Evolutionary conservation across 1,284 basidiomycete genomes (phyloP).

Genomic region (Puccinia hordei): DNA sequence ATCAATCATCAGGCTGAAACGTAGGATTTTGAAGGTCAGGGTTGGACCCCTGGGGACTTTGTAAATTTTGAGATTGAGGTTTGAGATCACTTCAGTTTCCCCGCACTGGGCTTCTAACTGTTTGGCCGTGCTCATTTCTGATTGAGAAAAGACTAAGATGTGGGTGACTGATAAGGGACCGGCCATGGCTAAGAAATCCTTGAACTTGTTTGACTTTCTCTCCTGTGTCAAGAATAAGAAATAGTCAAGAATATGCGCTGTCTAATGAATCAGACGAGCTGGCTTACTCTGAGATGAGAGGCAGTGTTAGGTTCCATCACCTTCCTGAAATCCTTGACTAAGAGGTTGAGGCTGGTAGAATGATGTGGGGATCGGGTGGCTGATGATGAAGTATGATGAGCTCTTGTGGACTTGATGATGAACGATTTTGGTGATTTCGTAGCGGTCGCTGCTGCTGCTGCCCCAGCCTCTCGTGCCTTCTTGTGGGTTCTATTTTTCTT

Average conservation of each 20-base stretch:
- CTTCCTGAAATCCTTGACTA: slow-evolving; percentile 87
- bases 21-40: slow-evolving; percentile 85
- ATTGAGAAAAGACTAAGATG: slow-evolving; percentile 74
- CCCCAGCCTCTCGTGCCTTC: slow-evolving; percentile 23
- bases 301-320: slow-evolving; percentile 99
- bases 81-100: slow-evolving; percentile 79
- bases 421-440: slow-evolving; percentile 63
- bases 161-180: slow-evolving; percentile 90
- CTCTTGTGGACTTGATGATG: slow-evolving; percentile 71
- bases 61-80: slow-evolving; percentile 76
- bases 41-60: slow-evolving; percentile 91
- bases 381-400: slow-evolving; percentile 14
- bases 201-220: slow-evolving; percentile 84
- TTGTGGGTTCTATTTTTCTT: slow-evolving; percentile 50
- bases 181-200: slow-evolving; percentile 91
- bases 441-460: not conserved
- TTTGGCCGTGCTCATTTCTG: slow-evolving; percentile 54
- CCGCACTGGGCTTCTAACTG: slow-evolving; percentile 61
- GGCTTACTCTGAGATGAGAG: slow-evolving; percentile 74
- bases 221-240: slow-evolving; percentile 66
- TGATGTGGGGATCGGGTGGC: slow-evolving; percentile 32
- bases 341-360: slow-evolving; percentile 55
- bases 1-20: slow-evolving; percentile 88
- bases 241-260: slow-evolving; percentile 14
- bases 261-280: not conserved